Evolutionary conservation across 116 monocot genomes (phyloP).

Genomic region (Iris pallida): DNA sequence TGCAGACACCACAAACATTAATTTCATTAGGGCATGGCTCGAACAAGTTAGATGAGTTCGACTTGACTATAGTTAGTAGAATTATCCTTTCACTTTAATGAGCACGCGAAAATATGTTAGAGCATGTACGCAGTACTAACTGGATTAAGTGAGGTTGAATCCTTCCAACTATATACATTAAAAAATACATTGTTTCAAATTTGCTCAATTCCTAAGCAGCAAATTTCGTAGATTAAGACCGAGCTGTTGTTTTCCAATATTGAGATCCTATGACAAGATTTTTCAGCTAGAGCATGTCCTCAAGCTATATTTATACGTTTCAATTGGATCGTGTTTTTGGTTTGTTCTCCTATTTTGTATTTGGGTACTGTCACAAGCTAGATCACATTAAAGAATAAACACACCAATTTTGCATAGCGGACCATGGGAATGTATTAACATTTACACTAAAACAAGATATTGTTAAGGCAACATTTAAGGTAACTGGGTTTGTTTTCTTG

Average conservation of each 20-base stretch:
- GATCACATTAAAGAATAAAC: not conserved
- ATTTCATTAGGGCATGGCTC: not conserved
- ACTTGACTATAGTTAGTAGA: not conserved
- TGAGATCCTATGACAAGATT: too few species aligned
- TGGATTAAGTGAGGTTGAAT: not conserved
- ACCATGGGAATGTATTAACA: not conserved
- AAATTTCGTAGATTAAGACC: too few species aligned
- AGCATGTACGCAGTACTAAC: not conserved
- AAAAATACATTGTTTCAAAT: not conserved
- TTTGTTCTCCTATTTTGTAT: not conserved
- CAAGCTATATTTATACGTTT: too few species aligned
- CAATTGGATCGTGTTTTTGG: not conserved
- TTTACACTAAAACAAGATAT: not conserved
- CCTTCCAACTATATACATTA: not conserved
- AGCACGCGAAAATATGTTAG: not conserved
- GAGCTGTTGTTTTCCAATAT: too few species aligned
- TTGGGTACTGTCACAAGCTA: not conserved
- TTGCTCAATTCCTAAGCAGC: too few species aligned
- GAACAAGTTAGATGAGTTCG: not conserved
- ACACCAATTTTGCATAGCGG: not conserved
- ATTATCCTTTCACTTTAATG: not conserved
- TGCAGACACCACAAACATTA: slow-evolving; percentile 16
- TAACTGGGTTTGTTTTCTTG: slow-evolving; percentile 22
- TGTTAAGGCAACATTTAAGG: not conserved
- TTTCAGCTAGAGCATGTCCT: too few species aligned